Evolutionary conservation across 1,139 yeast species (phyloP).

Genomic region (Lodderomyces oxycetoniae): DNA sequence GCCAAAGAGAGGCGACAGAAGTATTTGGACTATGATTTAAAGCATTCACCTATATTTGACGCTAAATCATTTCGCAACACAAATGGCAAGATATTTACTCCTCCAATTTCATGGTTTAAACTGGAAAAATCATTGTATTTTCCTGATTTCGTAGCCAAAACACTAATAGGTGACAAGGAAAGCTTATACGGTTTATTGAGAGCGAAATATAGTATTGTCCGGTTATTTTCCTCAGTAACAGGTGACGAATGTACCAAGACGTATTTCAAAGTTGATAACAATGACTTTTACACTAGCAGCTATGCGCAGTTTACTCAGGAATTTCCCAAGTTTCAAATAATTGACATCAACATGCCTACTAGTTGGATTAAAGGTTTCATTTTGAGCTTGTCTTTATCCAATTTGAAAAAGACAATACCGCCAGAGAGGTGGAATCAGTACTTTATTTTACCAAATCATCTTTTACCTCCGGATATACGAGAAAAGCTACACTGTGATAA

Average conservation of each 20-base stretch:
- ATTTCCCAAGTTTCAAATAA: conserved; percentile 57
- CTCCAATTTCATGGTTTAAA: conserved; percentile 75
- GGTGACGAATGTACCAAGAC: conserved; percentile 68
- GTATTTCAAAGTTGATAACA: conserved; percentile 46
- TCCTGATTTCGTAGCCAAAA: conserved; percentile 72
- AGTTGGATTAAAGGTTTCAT: conserved; percentile 62
- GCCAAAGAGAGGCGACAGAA: conserved; percentile 51
- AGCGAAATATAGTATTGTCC: conserved; percentile 57
- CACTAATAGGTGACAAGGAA: conserved; percentile 42
- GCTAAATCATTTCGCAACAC: conserved; percentile 74
- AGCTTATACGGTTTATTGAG: conserved; percentile 34
- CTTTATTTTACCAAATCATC: conserved; percentile 59
- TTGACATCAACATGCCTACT: conserved; percentile 73
- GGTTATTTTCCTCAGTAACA: conserved; percentile 63
- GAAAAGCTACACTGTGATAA: conserved; percentile 65
- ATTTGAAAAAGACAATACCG: conserved; percentile 36
- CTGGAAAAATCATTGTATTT: conserved; percentile 73
- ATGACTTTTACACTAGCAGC: conserved; percentile 31
- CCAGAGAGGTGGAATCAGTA: conserved; percentile 56
- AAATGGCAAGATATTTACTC: conserved; percentile 75
- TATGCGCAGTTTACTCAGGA: conserved; percentile 26
- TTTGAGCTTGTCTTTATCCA: conserved; percentile 49
- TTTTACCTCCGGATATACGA: conserved; percentile 55
- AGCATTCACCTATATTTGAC: conserved; percentile 84
- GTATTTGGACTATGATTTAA: conserved; percentile 66